Percentiles rank a stretch among this genome's conserved stretches.
phyloP scores from a whole-genome alignment of 78 protist species.

The Dictyostelium discoideum region DNA sequence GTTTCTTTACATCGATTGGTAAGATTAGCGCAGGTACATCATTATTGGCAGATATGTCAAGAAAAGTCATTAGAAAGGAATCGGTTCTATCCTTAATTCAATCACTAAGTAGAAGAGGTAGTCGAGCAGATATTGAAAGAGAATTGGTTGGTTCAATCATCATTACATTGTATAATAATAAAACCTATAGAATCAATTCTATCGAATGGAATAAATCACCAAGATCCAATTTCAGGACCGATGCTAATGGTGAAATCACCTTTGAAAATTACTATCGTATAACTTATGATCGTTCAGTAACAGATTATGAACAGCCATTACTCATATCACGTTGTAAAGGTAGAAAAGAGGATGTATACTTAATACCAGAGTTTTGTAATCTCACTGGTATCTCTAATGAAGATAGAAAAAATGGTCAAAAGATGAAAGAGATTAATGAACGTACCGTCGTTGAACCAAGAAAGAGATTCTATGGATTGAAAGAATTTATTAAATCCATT shows the following conservation, averaged over 20 bases:
- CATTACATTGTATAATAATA: constrained; percentile 29
- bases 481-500: not conserved
- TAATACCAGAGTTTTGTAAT: constrained; percentile 36
- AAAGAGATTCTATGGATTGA: not conserved
- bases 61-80: constrained; percentile 33
- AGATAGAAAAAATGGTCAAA: not conserved
- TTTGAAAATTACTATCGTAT: not conserved
- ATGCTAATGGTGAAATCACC: not conserved
- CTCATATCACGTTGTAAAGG: not conserved
- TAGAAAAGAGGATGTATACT: not conserved
- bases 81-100: not conserved
- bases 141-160: not conserved
- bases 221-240: not conserved
- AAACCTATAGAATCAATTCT: constrained; percentile 32
- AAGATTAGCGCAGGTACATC: constrained; percentile 4
- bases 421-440: not conserved
- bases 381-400: constrained; percentile 12
- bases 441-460: constrained; percentile 4
- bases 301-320: constrained; percentile 30
- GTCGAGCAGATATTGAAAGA: not conserved
- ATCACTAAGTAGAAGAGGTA: not conserved
- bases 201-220: constrained; percentile 22
- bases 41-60: constrained; percentile 17
- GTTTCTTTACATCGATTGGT: constrained; percentile 26
- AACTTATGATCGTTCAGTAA: not conserved